A percentile compares a stretch with the other conserved stretches of the same genome.
phyloP scores from a whole-genome alignment of 495 filamentous ascomycete species.

The Neurospora cerealis region DNA sequence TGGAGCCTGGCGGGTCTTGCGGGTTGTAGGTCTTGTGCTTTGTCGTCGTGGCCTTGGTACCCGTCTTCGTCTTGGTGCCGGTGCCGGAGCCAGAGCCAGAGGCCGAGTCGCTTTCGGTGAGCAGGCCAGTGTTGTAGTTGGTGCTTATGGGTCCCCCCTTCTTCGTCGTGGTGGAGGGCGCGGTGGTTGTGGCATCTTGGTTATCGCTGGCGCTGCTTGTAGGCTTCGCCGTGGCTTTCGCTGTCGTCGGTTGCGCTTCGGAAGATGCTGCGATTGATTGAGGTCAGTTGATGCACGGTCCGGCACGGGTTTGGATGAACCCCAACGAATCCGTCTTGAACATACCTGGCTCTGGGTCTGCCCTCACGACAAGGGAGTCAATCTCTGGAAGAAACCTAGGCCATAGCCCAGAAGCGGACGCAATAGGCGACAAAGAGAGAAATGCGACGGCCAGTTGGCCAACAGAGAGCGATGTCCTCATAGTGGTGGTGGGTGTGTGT shows the following conservation, averaged over 20 bases:
- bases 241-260: neutral
- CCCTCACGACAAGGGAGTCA: constrained; percentile 29
- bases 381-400: constrained; percentile 27
- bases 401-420: constrained; percentile 23
- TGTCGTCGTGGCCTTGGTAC: constrained; percentile 22
- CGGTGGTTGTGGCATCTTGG: constrained; percentile 1
- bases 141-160: neutral
- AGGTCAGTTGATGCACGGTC: constrained; percentile 2
- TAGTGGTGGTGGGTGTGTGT: constrained; percentile 4
- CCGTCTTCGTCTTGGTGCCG: constrained; percentile 12
- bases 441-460: constrained; percentile 25
- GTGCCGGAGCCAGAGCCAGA: constrained; percentile 10
- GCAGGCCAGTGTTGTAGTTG: constrained; percentile 21
- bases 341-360: constrained; percentile 18
- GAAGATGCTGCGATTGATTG: constrained; percentile 13
- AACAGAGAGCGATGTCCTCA: constrained; percentile 17
- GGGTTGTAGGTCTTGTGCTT: constrained; percentile 48
- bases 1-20: constrained; percentile 55
- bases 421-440: constrained; percentile 22
- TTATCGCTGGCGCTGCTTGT: neutral
- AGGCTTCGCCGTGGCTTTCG: neutral
- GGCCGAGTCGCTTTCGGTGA: constrained; percentile 1
- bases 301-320: constrained; percentile 2
- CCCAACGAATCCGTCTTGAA: constrained; percentile 2
- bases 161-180: constrained; percentile 2